Conservation (phyloP, 306 rosid genomes). For the Malus asiatica region DNA sequence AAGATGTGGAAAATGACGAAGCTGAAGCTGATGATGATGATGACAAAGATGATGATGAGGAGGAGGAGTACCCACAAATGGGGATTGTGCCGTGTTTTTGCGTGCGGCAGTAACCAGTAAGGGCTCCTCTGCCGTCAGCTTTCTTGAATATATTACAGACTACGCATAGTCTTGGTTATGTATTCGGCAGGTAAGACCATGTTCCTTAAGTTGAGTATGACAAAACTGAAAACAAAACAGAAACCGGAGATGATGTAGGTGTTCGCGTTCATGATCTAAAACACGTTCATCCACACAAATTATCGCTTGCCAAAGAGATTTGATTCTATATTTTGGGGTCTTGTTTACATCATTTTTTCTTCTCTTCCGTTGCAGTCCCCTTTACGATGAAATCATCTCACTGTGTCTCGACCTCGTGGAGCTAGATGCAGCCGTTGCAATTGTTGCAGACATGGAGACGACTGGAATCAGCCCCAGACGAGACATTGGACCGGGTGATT, state of each 20-base stretch:
- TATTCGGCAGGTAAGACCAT: constrained; percentile 63
- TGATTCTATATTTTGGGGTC: background rate
- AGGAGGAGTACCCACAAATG: constrained; percentile 73
- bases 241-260: no score
- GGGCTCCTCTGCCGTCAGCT: constrained; percentile 76
- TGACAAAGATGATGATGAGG: constrained; percentile 58
- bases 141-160: constrained; percentile 84
- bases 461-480: constrained; percentile 73
- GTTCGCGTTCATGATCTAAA: background rate
- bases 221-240: no score
- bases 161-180: constrained; percentile 77
- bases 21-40: constrained; percentile 40
- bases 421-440: constrained; percentile 90
- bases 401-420: constrained; percentile 82
- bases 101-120: constrained; percentile 85
- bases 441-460: constrained; percentile 84
- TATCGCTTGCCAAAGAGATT: background rate
- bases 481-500: constrained; percentile 80
- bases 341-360: constrained; percentile 10
- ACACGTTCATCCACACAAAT: background rate
- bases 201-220: constrained; percentile 5
- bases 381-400: constrained; percentile 73
- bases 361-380: constrained; percentile 44
- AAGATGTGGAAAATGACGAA: constrained; percentile 77
- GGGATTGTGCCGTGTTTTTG: constrained; percentile 83